Evolutionary conservation across 2,329 filamentous ascomycete genomes (phyloP), one percentile per base, ranked within the genome.

Genomic region (Coniochaeta ligniaria): DNA sequence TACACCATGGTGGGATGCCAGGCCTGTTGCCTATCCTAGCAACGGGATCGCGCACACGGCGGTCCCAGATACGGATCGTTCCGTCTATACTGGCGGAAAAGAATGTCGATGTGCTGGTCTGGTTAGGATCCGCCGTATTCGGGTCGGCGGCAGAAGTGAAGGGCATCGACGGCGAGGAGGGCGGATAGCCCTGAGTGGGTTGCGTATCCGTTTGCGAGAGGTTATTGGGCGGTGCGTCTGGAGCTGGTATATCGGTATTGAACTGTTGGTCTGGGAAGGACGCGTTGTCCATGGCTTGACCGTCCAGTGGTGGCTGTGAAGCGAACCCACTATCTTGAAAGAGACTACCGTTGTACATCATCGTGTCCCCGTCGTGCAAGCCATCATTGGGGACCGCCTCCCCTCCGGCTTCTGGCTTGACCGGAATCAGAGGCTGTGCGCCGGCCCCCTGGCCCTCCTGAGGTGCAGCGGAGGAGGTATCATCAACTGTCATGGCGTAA

Each of bases 1-100:
- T 97, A 74, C 94, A 98, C 94, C 94, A 99, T 0, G 94, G 95
- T 1, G 95, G 94, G 0, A 92, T 90, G 20, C 87, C 86, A 12
- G 86, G 84, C 12, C 87, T 81, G 20, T 90, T 91, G 1, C 82
- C 80, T 60, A 98, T 94, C 31, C 88, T 86, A 2, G 95, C 92
- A 1, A 96, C 81, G 0, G 94, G 89, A 38, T 88, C 83, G 1
- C 84, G 83, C 64, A 90, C 84, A 22, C 95, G 86, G 3, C 88
- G 81, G 69, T 99, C 96, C 94, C 95, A 99, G 65, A 99, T 86
- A n/a, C 92, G 88, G 52, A 99, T 80, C 0, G 87, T 88, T 59
- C 94, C 93, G 75, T 98, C 90, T 9, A 94, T 91, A 2, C 91
- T 90, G 2, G 95, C 90, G 28, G 93, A 91, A 58, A 99, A 81